Percentiles rank a stretch among this genome's conserved stretches.
These are phyloP conservation scores for Colletotrichum sidae DNA, from an alignment of 2,329 filamentous ascomycete species.

Conservation along the genomic window DNA sequence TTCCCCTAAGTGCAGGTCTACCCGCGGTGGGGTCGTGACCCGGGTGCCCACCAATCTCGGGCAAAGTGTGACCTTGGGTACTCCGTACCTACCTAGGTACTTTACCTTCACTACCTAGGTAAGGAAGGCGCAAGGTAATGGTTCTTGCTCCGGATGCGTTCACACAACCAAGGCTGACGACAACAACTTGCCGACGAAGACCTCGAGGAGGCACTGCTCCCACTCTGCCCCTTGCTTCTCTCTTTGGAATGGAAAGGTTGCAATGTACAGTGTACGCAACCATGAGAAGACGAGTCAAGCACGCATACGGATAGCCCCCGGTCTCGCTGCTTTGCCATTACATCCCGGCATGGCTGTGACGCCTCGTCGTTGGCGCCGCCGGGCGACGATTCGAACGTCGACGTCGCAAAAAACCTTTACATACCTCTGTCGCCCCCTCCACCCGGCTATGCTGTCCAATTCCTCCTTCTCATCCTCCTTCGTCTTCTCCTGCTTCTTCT, in stretches of 20 bases:
- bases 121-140: too few relatives aligned
- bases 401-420: slow-evolving; percentile 15
- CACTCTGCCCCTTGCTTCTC: too few relatives aligned
- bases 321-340: too few relatives aligned
- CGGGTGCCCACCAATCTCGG: not conserved
- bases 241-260: too few relatives aligned
- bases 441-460: not conserved
- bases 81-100: too few relatives aligned
- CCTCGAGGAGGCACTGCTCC: too few relatives aligned
- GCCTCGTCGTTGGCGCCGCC: not conserved
- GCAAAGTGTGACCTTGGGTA: not conserved
- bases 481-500: not conserved
- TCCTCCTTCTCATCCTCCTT: slow-evolving; percentile 3
- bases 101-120: too few relatives aligned
- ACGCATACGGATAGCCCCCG: not conserved
- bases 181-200: too few relatives aligned
- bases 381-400: not conserved
- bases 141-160: too few relatives aligned
- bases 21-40: slow-evolving; percentile 16
- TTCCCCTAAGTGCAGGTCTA: slow-evolving; percentile 38
- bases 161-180: too few relatives aligned
- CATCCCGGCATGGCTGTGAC: not conserved
- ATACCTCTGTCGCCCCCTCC: slow-evolving; percentile 24
- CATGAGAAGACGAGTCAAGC: not conserved
- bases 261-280: too few relatives aligned